Evolutionary conservation across 495 filamentous ascomycete genomes (phyloP), one percentile per base, ranked within the genome.

Genomic region (Aspergillus affinis): DNA sequence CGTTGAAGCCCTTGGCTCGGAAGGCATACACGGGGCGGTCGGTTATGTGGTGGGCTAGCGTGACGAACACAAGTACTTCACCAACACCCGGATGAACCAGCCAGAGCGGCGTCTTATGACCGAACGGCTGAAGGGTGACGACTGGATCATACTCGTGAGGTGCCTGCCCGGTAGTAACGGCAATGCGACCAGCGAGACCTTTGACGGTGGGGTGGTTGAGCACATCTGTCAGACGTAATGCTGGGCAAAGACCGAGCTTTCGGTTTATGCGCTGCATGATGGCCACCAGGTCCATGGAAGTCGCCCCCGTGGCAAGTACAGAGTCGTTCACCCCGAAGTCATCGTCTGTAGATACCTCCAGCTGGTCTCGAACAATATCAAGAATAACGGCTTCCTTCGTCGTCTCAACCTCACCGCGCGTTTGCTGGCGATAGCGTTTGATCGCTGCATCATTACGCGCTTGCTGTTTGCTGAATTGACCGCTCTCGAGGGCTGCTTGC

Each of bases 71-170:
- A 1, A 87, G 72, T 0, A 85, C 69, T 53, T 86, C 84, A 13
- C 82, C 83, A 2, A 81, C 73, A 4, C 84, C 83, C 0, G 84
- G 83, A 58, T 87, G 84, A 3, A 87, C 65, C 6, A 85, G 75
- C 73, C 77, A 87, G 7, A 86, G 77, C 0, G 84, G 63, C 0
- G 51, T 62, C 60, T 81, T 80, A 49, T n/a, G 49, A 0, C 81
- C 81, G 18, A 65, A 30, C 4, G 67, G 18, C 29, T 72, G 80
- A 2, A 84, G 70, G 0, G 65, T 68, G 2, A 84, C 76, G 27
- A 84, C 69, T 0, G 82, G 81, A 55, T 82, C 70, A 61, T 85
- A 85, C 4, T 64, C 62, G 45, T 51, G 46, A n/a, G 52, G 55
- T 1, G 15, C 19, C 13, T 67, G 26, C 0, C 58, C 21, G 0